Evolutionary conservation across 1,139 yeast genomes (phyloP).

Genomic region (Lizanozyma gosingica): DNA sequence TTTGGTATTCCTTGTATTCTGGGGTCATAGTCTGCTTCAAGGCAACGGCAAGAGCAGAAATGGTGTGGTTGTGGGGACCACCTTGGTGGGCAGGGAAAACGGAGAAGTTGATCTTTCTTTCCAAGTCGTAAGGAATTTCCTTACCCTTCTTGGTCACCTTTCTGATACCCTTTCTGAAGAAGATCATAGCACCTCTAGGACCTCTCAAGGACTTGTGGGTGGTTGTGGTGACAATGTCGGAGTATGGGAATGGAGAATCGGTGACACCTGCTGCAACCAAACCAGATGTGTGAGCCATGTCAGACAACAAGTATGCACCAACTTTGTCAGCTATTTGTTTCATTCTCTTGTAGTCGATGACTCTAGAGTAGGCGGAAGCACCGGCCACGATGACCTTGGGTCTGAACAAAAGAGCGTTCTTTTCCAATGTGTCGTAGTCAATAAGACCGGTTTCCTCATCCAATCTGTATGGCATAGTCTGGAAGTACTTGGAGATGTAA

Average conservation of each 20-base stretch:
- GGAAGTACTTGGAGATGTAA: slow-evolving; percentile 85
- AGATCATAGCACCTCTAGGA: slow-evolving; percentile 98
- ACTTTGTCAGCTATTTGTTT: slow-evolving; percentile 84
- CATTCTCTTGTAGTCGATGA: slow-evolving; percentile 86
- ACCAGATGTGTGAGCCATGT: slow-evolving; percentile 97
- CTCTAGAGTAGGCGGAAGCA: slow-evolving; percentile 90
- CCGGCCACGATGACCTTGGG: slow-evolving; percentile 96
- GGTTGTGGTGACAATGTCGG: slow-evolving; percentile 94
- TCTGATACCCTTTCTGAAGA: slow-evolving; percentile 88
- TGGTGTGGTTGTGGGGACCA: slow-evolving; percentile 98
- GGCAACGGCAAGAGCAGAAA: slow-evolving; percentile 91
- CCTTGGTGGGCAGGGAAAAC: slow-evolving; percentile 99
- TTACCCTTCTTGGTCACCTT: slow-evolving; percentile 81
- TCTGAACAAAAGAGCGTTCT: slow-evolving; percentile 78
- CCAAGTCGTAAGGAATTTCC: slow-evolving; percentile 79
- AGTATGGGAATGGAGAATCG: slow-evolving; percentile 86
- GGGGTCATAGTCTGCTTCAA: slow-evolving; percentile 83
- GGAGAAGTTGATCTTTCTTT: slow-evolving; percentile 84
- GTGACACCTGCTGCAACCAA: slow-evolving; percentile 89
- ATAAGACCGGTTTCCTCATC: slow-evolving; percentile 79
- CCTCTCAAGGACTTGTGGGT: slow-evolving; percentile 97
- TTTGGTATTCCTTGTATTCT: slow-evolving; percentile 80
- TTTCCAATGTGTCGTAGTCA: slow-evolving; percentile 83
- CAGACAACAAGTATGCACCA: slow-evolving; percentile 85
- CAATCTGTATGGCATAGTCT: slow-evolving; percentile 93